A percentile compares a stretch with the other conserved stretches of the same genome.
phyloP scores from a whole-genome alignment of 2,329 filamentous ascomycete genomes.

The Monilinia aucupariae region DNA sequence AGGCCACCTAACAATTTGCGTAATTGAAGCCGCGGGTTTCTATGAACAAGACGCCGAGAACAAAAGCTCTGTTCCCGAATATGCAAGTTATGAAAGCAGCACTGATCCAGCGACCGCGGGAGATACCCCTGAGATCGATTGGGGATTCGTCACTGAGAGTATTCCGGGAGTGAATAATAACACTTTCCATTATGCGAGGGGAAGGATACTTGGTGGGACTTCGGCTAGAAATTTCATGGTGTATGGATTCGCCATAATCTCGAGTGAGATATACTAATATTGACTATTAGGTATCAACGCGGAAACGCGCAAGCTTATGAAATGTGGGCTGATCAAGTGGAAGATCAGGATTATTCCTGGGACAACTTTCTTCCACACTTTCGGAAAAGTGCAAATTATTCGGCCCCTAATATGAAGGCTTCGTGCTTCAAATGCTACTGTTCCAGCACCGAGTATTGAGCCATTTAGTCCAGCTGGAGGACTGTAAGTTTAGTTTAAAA shows the following conservation, averaged over 20 bases:
- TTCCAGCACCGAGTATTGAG: not conserved
- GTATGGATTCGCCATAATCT: not conserved
- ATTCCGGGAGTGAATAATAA: constrained; percentile 1
- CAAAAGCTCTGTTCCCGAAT: not conserved
- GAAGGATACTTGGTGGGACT: constrained; percentile 36
- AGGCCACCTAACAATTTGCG: not conserved
- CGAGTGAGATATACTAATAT: not conserved
- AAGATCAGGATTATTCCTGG: not conserved
- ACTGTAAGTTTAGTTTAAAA: not conserved
- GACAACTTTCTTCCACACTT: constrained; percentile 5
- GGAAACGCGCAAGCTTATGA: constrained; percentile 5
- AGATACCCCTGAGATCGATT: constrained; percentile 15
- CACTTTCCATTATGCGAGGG: constrained; percentile 29
- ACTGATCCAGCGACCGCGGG: not conserved
- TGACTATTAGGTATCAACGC: not conserved
- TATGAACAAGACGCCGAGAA: constrained; percentile 4
- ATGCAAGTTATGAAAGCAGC: constrained; percentile 6
- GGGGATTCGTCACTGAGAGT: constrained; percentile 8
- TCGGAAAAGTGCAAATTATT: not conserved
- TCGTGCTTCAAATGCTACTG: constrained; percentile 1
- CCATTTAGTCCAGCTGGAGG: constrained; percentile 1
- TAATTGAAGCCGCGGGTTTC: constrained; percentile 3
- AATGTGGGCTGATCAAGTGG: constrained; percentile 7
- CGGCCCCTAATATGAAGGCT: not conserved
- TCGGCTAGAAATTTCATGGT: constrained; percentile 37